Conservation (phyloP, 768 basidiomycete species). For the Tylopilus subfusipes region DNA sequence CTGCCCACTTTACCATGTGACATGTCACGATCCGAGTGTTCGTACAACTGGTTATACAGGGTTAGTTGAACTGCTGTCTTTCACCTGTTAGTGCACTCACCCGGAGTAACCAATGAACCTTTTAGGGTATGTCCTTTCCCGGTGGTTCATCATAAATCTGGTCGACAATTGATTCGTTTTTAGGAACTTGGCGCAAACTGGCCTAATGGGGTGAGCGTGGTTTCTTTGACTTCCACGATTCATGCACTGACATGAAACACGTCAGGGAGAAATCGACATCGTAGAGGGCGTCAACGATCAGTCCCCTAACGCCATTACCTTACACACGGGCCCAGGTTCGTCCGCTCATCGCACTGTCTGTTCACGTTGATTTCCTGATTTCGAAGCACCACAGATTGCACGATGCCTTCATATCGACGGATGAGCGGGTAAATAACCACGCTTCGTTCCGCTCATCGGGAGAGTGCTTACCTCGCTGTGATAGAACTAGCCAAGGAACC, state of each 20-base stretch:
- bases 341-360: neutral
- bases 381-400: conserved; percentile 23
- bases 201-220: conserved; percentile 20
- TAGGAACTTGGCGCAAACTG: conserved; percentile 30
- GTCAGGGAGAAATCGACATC: conserved; percentile 33
- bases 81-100: neutral
- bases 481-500: conserved; percentile 20
- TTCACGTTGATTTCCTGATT: neutral
- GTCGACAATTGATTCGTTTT: neutral
- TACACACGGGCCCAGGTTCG: conserved; percentile 30
- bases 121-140: conserved; percentile 18
- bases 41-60: conserved; percentile 2
- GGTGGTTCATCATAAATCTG: neutral
- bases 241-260: neutral
- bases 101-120: neutral
- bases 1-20: neutral
- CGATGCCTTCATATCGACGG: conserved; percentile 28
- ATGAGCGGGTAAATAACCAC: conserved; percentile 31
- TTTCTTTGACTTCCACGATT: neutral
- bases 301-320: conserved; percentile 22
- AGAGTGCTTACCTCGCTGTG: neutral
- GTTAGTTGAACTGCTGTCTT: conserved; percentile 7
- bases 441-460: neutral
- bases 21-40: neutral
- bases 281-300: conserved; percentile 35